Evolutionary conservation across 805 yeast genomes (phyloP).

Genomic region (Candida glaebosa): DNA sequence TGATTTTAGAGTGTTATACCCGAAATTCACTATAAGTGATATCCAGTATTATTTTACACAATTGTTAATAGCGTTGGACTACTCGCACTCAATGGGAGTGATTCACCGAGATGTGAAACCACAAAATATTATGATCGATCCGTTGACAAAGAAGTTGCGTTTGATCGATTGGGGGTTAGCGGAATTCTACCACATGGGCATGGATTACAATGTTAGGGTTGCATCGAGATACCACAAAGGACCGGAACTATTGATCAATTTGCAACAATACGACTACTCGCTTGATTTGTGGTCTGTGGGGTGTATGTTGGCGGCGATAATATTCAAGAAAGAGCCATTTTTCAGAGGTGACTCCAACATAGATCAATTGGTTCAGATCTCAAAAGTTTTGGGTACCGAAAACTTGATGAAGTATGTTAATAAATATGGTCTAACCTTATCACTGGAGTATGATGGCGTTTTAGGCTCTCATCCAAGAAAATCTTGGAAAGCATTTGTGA

Average conservation of each 20-base stretch:
- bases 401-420: slow-evolving; percentile 64
- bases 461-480: slow-evolving; percentile 66
- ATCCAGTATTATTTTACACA: slow-evolving; percentile 81
- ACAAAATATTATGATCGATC: slow-evolving; percentile 94
- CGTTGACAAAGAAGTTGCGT: slow-evolving; percentile 61
- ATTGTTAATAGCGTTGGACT: slow-evolving; percentile 79
- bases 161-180: slow-evolving; percentile 96
- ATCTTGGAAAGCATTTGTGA: slow-evolving; percentile 84
- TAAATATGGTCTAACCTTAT: slow-evolving; percentile 69
- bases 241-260: slow-evolving; percentile 84
- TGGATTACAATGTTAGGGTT: slow-evolving; percentile 88
- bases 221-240: slow-evolving; percentile 93
- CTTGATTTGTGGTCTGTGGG: slow-evolving; percentile 94
- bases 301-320: slow-evolving; percentile 86
- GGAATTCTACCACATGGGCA: slow-evolving; percentile 86
- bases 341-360: slow-evolving; percentile 89
- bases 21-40: slow-evolving; percentile 71
- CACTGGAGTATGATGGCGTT: slow-evolving; percentile 73
- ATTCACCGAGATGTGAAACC: slow-evolving; percentile 97
- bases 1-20: slow-evolving; percentile 78
- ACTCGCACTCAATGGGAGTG: slow-evolving; percentile 90
- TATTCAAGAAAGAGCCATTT: slow-evolving; percentile 87
- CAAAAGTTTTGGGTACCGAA: slow-evolving; percentile 82
- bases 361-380: slow-evolving; percentile 88
- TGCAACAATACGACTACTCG: slow-evolving; percentile 86